These are phyloP conservation scores for Capronia coronata DNA, from an alignment of 2,329 filamentous ascomycete genomes.

Conservation along the genomic window DNA sequence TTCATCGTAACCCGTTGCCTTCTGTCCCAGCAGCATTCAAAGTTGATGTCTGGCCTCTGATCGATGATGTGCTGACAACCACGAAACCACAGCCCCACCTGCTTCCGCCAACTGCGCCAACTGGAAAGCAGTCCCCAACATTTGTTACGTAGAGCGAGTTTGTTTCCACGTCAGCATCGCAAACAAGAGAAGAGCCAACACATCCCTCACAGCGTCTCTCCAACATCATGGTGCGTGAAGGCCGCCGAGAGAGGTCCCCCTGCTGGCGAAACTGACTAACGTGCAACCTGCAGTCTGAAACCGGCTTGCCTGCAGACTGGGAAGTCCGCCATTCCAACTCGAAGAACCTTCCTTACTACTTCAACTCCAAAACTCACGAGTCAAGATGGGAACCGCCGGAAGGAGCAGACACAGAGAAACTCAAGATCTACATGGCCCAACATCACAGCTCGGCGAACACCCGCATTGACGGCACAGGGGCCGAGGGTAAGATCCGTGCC, in stretches of 20 bases:
- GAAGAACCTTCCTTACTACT: slow-evolving; percentile 98
- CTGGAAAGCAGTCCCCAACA: no score
- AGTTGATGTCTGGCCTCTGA: neutral
- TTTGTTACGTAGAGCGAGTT: no score
- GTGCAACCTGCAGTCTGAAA: slow-evolving; percentile 50
- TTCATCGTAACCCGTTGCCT: no score
- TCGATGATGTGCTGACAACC: slow-evolving; percentile 9
- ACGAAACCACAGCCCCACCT: slow-evolving; percentile 8
- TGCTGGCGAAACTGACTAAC: slow-evolving; percentile 3
- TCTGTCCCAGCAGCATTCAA: no score
- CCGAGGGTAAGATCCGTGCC: slow-evolving; percentile 80
- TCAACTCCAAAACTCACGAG: slow-evolving; percentile 77
- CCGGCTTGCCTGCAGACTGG: slow-evolving; percentile 79
- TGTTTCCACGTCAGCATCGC: no score
- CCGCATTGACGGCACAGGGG: slow-evolving; percentile 35
- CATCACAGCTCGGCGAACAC: slow-evolving; percentile 62
- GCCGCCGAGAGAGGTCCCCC: neutral
- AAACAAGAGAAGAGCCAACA: no score
- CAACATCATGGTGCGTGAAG: slow-evolving; percentile 16
- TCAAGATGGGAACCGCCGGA: slow-evolving; percentile 92
- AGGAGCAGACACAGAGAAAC: slow-evolving; percentile 81
- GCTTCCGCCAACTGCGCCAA: slow-evolving; percentile 1
- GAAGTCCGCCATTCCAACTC: slow-evolving; percentile 97
- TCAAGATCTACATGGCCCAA: slow-evolving; percentile 88
- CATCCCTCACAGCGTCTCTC: no score